These are phyloP conservation scores for Coniella vitis DNA, from an alignment of 2,329 filamentous ascomycete genomes.

Conservation along the genomic window DNA sequence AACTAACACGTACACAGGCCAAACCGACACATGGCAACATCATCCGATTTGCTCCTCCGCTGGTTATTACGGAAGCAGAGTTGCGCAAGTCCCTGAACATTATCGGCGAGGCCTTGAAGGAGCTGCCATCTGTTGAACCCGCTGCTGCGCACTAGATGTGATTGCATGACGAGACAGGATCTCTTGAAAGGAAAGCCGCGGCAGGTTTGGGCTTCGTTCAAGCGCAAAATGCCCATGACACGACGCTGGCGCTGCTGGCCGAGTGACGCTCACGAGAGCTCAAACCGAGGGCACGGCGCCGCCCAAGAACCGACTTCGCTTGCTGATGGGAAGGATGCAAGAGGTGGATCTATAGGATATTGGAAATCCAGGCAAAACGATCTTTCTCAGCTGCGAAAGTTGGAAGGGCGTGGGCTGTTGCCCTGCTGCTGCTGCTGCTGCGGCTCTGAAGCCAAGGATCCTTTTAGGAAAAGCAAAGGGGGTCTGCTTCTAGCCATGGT, in stretches of 20 bases:
- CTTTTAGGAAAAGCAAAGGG: background rate
- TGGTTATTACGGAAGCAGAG: constrained; percentile 88
- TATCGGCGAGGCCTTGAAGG: constrained; percentile 73
- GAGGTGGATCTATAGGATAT: constrained; percentile 7
- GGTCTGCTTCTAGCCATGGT: constrained; percentile 1
- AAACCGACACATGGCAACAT: constrained; percentile 99
- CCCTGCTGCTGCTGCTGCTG: background rate
- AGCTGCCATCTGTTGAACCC: constrained; percentile 63
- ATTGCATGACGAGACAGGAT: background rate
- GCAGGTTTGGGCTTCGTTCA: background rate
- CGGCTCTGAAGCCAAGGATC: constrained; percentile 5
- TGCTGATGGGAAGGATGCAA: constrained; percentile 17
- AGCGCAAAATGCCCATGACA: background rate
- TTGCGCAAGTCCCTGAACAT: constrained; percentile 70
- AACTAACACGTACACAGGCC: constrained; percentile 51
- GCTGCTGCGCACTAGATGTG: constrained; percentile 26
- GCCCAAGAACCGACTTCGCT: constrained; percentile 6
- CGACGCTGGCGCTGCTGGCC: constrained; percentile 2
- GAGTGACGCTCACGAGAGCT: background rate
- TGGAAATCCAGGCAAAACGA: constrained; percentile 8
- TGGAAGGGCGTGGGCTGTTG: constrained; percentile 11
- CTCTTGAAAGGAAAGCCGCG: constrained; percentile 1
- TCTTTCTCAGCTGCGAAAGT: constrained; percentile 15
- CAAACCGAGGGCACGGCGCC: background rate
- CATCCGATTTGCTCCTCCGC: constrained; percentile 91